phyloP scores from a whole-genome alignment of 1,284 basidiomycete genomes.

The Vanrija pseudolonga region DNA sequence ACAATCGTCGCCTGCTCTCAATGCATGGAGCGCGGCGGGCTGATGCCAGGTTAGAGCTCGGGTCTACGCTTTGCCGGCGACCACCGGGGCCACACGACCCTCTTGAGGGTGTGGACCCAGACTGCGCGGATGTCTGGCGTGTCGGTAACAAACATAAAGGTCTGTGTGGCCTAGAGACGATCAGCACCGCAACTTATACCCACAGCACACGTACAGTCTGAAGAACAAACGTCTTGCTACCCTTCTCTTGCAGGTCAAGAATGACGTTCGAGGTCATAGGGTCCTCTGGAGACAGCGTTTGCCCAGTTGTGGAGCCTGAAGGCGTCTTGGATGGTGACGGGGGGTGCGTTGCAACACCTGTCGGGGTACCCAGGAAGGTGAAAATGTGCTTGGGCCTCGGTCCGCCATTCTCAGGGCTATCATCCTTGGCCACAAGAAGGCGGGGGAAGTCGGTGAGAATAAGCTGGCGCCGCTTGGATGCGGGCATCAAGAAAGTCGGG shows the following conservation, averaged over 20 bases:
- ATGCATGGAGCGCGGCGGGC: too few species aligned
- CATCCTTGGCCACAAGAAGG: constrained; percentile 54
- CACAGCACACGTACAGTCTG: constrained; percentile 36
- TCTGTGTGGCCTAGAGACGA: background rate
- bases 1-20: too few species aligned
- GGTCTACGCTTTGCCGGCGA: too few species aligned
- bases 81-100: too few species aligned
- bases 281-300: constrained; percentile 6
- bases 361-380: constrained; percentile 3
- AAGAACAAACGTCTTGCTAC: constrained; percentile 38
- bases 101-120: constrained; percentile 33
- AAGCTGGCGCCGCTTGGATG: constrained; percentile 49
- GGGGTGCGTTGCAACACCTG: background rate
- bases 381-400: constrained; percentile 16
- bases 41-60: too few species aligned
- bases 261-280: constrained; percentile 22
- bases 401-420: constrained; percentile 12
- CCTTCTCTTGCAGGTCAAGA: constrained; percentile 38
- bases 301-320: background rate
- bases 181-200: background rate
- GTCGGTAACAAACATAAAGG: constrained; percentile 26
- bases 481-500: constrained; percentile 44
- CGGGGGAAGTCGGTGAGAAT: constrained; percentile 55
- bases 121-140: constrained; percentile 30
- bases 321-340: background rate